Conservation (phyloP, 225 moss, liverwort and hornwort species). For the Thuidium tamariscinum region DNA sequence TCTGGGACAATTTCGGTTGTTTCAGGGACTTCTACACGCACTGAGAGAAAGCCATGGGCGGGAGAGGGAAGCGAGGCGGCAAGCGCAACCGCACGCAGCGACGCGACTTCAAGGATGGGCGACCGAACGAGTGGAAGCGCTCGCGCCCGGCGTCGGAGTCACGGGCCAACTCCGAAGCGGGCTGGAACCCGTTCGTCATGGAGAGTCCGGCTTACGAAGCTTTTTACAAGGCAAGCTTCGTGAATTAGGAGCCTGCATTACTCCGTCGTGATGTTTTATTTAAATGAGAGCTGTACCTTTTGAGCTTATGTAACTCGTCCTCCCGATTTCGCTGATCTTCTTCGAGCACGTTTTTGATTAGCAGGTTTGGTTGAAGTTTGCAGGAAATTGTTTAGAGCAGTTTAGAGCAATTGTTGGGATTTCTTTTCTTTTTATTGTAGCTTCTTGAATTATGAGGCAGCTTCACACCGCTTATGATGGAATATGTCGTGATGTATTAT, state of each 20-base stretch:
- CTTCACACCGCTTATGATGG: background rate
- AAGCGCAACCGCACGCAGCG: slow-evolving; percentile 86
- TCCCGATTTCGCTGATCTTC: background rate
- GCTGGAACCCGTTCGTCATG: slow-evolving; percentile 82
- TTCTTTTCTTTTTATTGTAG: background rate
- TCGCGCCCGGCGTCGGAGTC: slow-evolving; percentile 27
- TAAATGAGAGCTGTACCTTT: background rate
- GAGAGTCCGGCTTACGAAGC: slow-evolving; percentile 68
- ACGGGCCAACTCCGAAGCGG: slow-evolving; percentile 19
- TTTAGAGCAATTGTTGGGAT: background rate
- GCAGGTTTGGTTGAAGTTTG: background rate
- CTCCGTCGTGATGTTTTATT: background rate
- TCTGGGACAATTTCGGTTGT: background rate
- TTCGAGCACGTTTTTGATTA: background rate
- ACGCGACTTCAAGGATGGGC: slow-evolving; percentile 67
- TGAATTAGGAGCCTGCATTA: background rate
- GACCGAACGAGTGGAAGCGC: slow-evolving; percentile 84
- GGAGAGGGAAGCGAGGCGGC: slow-evolving; percentile 58
- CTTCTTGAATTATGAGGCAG: background rate
- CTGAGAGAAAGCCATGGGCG: slow-evolving; percentile 16
- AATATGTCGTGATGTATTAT: background rate
- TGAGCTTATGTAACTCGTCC: background rate
- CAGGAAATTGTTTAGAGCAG: background rate
- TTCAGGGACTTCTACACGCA: background rate
- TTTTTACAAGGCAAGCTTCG: slow-evolving; percentile 52